Conservation (phyloP, 345 rosid species). For the Bretschneidera sinensis region DNA sequence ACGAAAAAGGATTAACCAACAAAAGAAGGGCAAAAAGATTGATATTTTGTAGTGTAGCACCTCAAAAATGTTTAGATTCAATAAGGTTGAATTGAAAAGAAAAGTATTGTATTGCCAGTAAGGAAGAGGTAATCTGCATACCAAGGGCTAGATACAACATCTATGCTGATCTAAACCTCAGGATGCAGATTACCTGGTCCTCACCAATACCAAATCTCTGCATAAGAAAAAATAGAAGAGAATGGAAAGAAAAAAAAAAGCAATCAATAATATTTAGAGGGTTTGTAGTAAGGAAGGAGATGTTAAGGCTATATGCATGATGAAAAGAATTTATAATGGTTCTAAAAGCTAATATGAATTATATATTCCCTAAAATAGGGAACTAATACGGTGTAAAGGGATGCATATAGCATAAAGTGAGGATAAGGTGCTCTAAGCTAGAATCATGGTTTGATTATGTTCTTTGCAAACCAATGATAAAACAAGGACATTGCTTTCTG, state of each 20-base stretch:
- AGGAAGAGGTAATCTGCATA: conserved; percentile 61
- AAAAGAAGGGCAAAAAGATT: background rate
- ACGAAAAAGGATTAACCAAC: background rate
- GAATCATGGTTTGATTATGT: conserved; percentile 40
- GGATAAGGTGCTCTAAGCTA: conserved; percentile 31
- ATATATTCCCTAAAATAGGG: conserved; percentile 24
- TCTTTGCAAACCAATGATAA: conserved; percentile 45
- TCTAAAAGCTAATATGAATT: conserved; percentile 20
- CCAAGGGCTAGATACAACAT: conserved; percentile 41
- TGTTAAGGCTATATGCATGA: conserved; percentile 23
- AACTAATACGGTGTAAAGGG: conserved; percentile 1
- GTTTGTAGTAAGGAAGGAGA: background rate
- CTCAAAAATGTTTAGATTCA: background rate
- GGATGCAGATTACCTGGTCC: conserved; percentile 72
- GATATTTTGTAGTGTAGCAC: background rate
- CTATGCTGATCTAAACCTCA: conserved; percentile 52
- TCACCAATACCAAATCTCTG: conserved; percentile 20
- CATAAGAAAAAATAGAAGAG: too few species aligned
- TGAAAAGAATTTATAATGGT: conserved; percentile 35
- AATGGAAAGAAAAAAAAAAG: background rate
- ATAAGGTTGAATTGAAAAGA: background rate
- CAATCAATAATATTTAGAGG: background rate
- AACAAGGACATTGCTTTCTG: conserved; percentile 18
- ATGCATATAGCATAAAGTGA: conserved; percentile 27
- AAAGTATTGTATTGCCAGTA: conserved; percentile 23